Evolutionary conservation across 148 eudicot genomes (phyloP).

Genomic region (Hydrangea macrophylla): DNA sequence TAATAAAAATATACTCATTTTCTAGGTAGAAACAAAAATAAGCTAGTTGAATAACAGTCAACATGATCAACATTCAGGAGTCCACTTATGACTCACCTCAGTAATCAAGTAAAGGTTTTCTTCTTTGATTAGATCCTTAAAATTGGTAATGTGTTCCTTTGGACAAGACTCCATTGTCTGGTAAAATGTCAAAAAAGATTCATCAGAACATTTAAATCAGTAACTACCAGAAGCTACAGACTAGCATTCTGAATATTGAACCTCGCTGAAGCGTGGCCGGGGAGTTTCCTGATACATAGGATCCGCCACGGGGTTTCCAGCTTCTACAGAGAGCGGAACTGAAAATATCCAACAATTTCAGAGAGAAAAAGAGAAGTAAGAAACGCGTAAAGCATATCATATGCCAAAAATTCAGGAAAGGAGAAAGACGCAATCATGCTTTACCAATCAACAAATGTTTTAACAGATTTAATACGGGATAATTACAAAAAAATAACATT

Average conservation of each 20-base stretch:
- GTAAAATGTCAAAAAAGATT: not conserved
- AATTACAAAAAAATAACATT: not conserved
- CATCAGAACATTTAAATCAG: conserved; percentile 7
- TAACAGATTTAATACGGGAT: not conserved
- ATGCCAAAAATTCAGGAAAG: not conserved
- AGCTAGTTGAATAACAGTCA: not conserved
- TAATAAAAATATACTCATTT: not conserved
- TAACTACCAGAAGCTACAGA: not conserved
- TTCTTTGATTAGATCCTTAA: conserved; percentile 65
- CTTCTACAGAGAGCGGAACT: conserved; percentile 61
- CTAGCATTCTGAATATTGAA: conserved; percentile 18
- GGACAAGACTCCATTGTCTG: conserved; percentile 97
- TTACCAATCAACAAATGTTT: not conserved
- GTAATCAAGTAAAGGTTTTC: conserved; percentile 83
- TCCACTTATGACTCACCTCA: conserved; percentile 68
- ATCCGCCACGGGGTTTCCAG: conserved; percentile 57
- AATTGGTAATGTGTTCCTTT: conserved; percentile 61
- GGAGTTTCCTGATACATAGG: conserved; percentile 70
- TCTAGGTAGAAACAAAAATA: not conserved
- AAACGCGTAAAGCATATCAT: not conserved
- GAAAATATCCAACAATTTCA: conserved; percentile 13
- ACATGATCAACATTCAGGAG: not conserved
- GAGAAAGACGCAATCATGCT: not conserved
- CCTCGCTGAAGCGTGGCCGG: conserved; percentile 56
- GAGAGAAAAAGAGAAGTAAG: not conserved